phyloP scores from a whole-genome alignment of 2,329 filamentous ascomycete genomes.

The Colletotrichum viniferum region DNA sequence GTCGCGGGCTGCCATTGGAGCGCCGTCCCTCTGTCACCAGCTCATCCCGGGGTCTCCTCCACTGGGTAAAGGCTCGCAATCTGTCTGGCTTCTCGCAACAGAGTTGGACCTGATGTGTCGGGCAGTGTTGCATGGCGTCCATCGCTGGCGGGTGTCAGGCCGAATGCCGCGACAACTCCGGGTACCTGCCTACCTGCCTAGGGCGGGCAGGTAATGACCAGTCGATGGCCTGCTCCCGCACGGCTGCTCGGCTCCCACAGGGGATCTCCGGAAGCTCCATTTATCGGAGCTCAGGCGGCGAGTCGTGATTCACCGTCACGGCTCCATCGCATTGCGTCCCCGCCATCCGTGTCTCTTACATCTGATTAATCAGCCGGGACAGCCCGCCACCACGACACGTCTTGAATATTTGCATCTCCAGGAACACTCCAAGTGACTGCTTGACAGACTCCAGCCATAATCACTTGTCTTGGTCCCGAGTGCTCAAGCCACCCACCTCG shows the following conservation, averaged over 20 bases:
- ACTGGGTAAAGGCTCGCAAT: not conserved
- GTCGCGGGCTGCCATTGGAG: not conserved
- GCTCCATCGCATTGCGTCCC: constrained; percentile 9
- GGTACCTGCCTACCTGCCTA: not conserved
- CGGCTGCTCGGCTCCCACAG: not conserved
- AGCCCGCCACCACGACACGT: not conserved
- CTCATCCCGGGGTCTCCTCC: not conserved
- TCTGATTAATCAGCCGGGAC: constrained; percentile 18
- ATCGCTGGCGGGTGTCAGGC: not conserved
- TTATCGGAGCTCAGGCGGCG: constrained; percentile 15
- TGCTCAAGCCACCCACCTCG: not conserved
- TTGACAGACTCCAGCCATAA: not conserved
- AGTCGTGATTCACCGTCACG: constrained; percentile 14
- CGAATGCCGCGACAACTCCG: constrained; percentile 9
- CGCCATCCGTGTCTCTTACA: not conserved
- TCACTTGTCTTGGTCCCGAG: not conserved
- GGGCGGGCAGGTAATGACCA: not conserved
- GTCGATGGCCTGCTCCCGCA: constrained; percentile 2
- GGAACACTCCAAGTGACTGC: not conserved
- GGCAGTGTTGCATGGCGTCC: not conserved
- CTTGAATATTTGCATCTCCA: not conserved
- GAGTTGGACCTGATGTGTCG: not conserved
- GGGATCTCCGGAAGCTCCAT: constrained; percentile 17
- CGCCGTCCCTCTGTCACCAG: not conserved
- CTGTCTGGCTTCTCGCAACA: not conserved